A percentile compares a stretch with the other conserved stretches of the same genome.
Evolutionary conservation across 2,329 filamentous ascomycete genomes (phyloP).

Genomic region (Colletotrichum trifolii): DNA sequence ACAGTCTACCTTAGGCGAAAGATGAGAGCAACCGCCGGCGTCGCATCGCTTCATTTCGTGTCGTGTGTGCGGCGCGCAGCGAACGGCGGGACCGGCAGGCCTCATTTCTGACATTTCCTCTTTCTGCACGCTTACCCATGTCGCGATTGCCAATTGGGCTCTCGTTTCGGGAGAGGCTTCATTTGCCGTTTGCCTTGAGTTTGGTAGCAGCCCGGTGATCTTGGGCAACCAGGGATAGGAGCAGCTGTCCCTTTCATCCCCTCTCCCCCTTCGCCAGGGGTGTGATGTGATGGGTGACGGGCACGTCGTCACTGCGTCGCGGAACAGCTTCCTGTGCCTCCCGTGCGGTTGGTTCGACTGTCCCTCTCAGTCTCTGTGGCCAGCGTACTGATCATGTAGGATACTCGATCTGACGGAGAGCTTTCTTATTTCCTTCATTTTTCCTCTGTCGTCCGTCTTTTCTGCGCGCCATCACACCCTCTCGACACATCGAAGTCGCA

Average conservation of each 20-base stretch:
- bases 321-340: slow-evolving; percentile 12
- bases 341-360: slow-evolving; percentile 1
- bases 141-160: slow-evolving; percentile 20
- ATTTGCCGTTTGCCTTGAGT: slow-evolving; percentile 27
- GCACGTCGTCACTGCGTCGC: neutral
- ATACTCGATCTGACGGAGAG: too few relatives aligned
- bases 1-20: slow-evolving; percentile 1
- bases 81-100: slow-evolving; percentile 20
- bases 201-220: slow-evolving; percentile 7
- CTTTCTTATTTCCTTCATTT: slow-evolving; percentile 10
- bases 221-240: slow-evolving; percentile 12
- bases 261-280: neutral
- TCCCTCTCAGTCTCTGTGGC: neutral
- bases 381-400: neutral
- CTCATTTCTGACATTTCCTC: slow-evolving; percentile 14
- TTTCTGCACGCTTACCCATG: slow-evolving; percentile 21
- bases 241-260: neutral
- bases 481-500: slow-evolving; percentile 5
- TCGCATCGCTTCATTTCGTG: slow-evolving; percentile 34
- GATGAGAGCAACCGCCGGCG: slow-evolving; percentile 6
- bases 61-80: neutral
- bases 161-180: slow-evolving; percentile 19
- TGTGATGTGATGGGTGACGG: slow-evolving; percentile 25
- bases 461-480: neutral
- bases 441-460: neutral